Evolutionary conservation across 1,284 basidiomycete genomes (phyloP).

Genomic region (Lignosus rhinocerotis): DNA sequence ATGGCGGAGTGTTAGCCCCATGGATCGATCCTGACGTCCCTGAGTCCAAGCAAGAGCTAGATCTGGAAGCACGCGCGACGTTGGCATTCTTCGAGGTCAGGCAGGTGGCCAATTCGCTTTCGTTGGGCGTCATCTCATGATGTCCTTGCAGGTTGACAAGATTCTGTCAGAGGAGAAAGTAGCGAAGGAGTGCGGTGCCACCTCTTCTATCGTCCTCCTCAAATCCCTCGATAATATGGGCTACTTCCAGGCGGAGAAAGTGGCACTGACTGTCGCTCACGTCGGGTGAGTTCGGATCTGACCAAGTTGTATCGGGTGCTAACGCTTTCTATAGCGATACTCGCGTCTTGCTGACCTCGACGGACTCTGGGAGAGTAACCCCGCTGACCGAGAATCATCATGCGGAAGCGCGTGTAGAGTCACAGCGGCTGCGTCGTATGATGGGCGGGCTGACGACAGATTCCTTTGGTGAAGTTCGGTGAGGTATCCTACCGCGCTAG

Average conservation of each 20-base stretch:
- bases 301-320: background rate
- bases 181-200: constrained; percentile 78
- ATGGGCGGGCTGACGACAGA: constrained; percentile 93
- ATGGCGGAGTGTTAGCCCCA: constrained; percentile 73
- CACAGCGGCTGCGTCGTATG: constrained; percentile 82
- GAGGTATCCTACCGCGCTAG: constrained; percentile 17
- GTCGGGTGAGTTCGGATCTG: constrained; percentile 63
- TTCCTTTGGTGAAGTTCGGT: constrained; percentile 93
- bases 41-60: constrained; percentile 52
- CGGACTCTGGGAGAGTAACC: constrained; percentile 67
- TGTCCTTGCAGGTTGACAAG: constrained; percentile 59
- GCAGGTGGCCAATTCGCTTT: constrained; percentile 1
- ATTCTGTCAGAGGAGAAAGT: constrained; percentile 60
- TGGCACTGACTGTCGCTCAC: constrained; percentile 88
- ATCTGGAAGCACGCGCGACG: constrained; percentile 82
- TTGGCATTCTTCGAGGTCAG: constrained; percentile 83
- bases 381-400: constrained; percentile 93
- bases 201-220: constrained; percentile 86
- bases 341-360: constrained; percentile 80
- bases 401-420: constrained; percentile 86
- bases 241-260: constrained; percentile 72
- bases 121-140: background rate
- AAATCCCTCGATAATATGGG: constrained; percentile 81
- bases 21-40: constrained; percentile 52
- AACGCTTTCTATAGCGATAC: constrained; percentile 68